Percentiles rank a stretch among this genome's conserved stretches.
Evolutionary conservation across 2,329 filamentous ascomycete species (phyloP).

Genomic region (Penicillium sp.): DNA sequence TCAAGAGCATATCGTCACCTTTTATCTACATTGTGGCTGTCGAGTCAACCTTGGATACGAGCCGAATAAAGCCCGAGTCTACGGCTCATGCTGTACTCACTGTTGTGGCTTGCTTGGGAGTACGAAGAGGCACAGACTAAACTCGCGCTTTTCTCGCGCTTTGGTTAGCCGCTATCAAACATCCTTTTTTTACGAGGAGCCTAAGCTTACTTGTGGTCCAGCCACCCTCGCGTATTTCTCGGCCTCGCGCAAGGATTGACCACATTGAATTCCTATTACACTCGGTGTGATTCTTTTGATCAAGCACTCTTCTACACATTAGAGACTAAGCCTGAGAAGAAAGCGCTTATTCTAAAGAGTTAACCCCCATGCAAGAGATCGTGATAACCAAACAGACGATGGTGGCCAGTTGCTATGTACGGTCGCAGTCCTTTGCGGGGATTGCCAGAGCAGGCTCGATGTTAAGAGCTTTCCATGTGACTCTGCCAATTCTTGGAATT

Average conservation of each 20-base stretch:
- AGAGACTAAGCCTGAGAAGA: not conserved
- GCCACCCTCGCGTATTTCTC: not conserved
- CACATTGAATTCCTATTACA: not conserved
- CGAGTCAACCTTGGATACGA: not conserved
- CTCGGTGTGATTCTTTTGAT: not conserved
- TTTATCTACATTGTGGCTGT: conserved; percentile 1
- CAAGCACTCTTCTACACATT: not conserved
- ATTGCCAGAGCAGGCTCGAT: not conserved
- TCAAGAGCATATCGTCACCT: not conserved
- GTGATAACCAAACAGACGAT: too few species aligned
- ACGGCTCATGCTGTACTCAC: not conserved
- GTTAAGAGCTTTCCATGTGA: not conserved
- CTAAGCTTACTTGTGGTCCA: not conserved
- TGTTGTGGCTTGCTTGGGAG: not conserved
- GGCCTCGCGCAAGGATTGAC: not conserved
- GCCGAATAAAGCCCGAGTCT: conserved; percentile 4
- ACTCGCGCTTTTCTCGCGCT: conserved; percentile 14
- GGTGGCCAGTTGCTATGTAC: too few species aligned
- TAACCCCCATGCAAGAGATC: too few species aligned
- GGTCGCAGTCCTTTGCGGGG: not conserved
- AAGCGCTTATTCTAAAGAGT: not conserved
- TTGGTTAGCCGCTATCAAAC: not conserved
- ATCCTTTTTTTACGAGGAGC: not conserved
- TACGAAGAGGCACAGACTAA: not conserved
- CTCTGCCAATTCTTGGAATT: not conserved